phyloP scores from a whole-genome alignment of 345 rosid species.

The Euphorbia tirucalli region DNA sequence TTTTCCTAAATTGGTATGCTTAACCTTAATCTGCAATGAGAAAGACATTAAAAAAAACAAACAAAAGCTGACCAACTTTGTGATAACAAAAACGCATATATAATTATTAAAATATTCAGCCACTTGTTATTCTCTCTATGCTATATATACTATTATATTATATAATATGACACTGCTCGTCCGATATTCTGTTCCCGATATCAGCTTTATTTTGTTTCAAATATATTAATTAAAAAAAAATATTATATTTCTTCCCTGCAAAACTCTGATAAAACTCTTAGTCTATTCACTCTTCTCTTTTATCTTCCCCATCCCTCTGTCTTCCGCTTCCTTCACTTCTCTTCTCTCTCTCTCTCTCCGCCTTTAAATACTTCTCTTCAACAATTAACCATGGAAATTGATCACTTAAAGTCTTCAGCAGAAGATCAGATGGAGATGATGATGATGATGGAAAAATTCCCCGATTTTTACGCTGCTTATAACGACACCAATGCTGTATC shows the following conservation, averaged over 20 bases:
- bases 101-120: conserved; percentile 6
- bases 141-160: too few species aligned
- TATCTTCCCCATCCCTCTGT: conserved; percentile 46
- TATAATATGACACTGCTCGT: neutral
- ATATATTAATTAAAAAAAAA: too few species aligned
- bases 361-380: conserved; percentile 7
- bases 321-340: conserved; percentile 12
- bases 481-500: too few species aligned
- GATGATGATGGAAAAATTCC: conserved; percentile 41
- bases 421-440: conserved; percentile 42
- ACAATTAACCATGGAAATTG: conserved; percentile 37
- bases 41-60: neutral
- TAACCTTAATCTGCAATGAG: too few species aligned
- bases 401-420: conserved; percentile 32
- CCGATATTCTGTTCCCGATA: conserved; percentile 40
- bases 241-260: conserved; percentile 29
- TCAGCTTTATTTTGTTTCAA: too few species aligned
- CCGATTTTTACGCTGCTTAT: conserved; percentile 30
- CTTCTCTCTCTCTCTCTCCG: neutral
- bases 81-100: conserved; percentile 7
- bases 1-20: too few species aligned
- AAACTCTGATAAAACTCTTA: conserved; percentile 42
- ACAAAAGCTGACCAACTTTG: conserved; percentile 28
- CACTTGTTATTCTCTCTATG: conserved; percentile 26
- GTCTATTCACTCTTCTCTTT: conserved; percentile 30